These are phyloP conservation scores for Chlamydomonas incerta DNA, from an alignment of 139 green algal genomes.

Conservation along the genomic window DNA sequence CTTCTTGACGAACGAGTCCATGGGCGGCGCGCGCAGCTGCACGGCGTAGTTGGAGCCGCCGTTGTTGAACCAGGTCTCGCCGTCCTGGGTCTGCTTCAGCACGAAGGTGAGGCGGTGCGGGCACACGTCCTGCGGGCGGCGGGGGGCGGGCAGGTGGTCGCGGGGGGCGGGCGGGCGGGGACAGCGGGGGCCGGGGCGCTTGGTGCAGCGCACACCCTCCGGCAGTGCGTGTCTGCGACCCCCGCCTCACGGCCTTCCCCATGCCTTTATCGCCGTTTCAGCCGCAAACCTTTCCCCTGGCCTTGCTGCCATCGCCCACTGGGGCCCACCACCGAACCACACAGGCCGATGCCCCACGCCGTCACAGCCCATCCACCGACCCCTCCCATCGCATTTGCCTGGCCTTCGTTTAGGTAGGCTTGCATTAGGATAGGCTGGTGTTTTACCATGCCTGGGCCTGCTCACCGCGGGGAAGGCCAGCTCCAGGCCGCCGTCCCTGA, in stretches of 20 bases:
- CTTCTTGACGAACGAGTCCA: constrained; percentile 53
- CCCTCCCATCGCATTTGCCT: neutral
- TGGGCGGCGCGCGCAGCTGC: constrained; percentile 68
- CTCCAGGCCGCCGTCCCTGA: constrained; percentile 56
- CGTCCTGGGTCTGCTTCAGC: constrained; percentile 60
- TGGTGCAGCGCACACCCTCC: too few species aligned
- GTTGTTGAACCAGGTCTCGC: constrained; percentile 77
- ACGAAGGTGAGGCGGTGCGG: constrained; percentile 78
- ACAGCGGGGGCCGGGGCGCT: too few species aligned
- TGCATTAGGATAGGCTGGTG: neutral
- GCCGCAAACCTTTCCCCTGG: too few species aligned
- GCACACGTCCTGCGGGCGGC: constrained; percentile 26
- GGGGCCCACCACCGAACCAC: neutral
- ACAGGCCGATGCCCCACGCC: too few species aligned
- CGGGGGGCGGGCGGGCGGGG: neutral
- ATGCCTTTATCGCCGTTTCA: too few species aligned
- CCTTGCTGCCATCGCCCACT: too few species aligned
- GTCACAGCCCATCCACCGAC: neutral
- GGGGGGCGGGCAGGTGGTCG: neutral
- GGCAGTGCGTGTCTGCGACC: neutral
- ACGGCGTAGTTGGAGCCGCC: constrained; percentile 68
- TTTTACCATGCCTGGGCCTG: neutral
- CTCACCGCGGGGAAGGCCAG: constrained; percentile 62
- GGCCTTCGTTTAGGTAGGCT: too few species aligned
- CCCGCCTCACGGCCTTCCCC: too few species aligned